These are phyloP conservation scores for Cordia subcordata DNA, from an alignment of 257 asterid species.

Conservation along the genomic window DNA sequence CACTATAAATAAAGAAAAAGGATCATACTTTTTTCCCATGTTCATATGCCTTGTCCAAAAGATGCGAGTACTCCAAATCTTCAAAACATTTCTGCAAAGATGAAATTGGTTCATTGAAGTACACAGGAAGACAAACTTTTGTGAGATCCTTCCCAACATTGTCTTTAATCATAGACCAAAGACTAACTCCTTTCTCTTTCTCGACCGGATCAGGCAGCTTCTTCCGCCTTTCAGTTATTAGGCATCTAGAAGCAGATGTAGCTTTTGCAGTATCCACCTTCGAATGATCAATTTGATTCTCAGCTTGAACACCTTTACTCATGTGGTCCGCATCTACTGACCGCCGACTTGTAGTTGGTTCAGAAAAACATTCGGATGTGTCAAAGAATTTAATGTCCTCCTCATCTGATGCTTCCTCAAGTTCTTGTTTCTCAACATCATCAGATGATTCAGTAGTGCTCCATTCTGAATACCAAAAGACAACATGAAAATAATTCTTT, in stretches of 20 bases:
- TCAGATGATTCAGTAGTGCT: slow-evolving; percentile 98
- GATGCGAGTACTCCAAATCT: slow-evolving; percentile 88
- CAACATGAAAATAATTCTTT: not conserved
- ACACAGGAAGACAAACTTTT: slow-evolving; percentile 89
- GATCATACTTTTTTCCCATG: slow-evolving; percentile 80
- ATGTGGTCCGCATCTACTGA: slow-evolving; percentile 36
- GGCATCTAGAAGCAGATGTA: slow-evolving; percentile 20
- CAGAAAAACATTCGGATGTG: slow-evolving; percentile 58
- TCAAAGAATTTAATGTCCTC: slow-evolving; percentile 76
- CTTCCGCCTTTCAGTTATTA: slow-evolving; percentile 55
- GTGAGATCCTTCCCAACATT: slow-evolving; percentile 93
- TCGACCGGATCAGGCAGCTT: slow-evolving; percentile 90
- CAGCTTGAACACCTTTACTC: slow-evolving; percentile 25
- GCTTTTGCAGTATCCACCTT: slow-evolving; percentile 18
- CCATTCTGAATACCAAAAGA: slow-evolving; percentile 54
- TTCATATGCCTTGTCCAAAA: slow-evolving; percentile 82
- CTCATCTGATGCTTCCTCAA: slow-evolving; percentile 83
- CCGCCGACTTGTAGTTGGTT: slow-evolving; percentile 26
- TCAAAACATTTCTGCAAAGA: slow-evolving; percentile 87
- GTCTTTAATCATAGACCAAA: slow-evolving; percentile 96
- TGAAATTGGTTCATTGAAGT: slow-evolving; percentile 87
- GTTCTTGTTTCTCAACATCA: slow-evolving; percentile 86
- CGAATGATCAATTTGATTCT: slow-evolving; percentile 22
- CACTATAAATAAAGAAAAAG: not conserved
- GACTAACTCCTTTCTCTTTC: slow-evolving; percentile 83